Percentiles rank a stretch among this genome's conserved stretches.
These are phyloP conservation scores for Posidonia australis DNA, from an alignment of 106 monocot genomes.

Conservation along the genomic window DNA sequence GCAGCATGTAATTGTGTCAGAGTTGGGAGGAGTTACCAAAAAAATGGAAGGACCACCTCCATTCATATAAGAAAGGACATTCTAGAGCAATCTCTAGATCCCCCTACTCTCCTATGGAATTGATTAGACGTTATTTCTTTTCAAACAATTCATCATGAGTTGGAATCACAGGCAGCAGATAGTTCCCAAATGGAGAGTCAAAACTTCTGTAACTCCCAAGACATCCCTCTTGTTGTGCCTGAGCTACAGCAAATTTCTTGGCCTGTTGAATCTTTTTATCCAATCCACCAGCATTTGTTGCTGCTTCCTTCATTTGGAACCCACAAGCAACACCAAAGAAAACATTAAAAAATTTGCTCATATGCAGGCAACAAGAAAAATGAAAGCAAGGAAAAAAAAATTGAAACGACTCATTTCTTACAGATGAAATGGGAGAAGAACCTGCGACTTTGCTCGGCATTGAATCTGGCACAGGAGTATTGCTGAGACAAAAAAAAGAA, in stretches of 20 bases:
- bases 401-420: not conserved
- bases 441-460: too few relatives aligned
- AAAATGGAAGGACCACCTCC: not conserved
- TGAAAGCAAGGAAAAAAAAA: not conserved
- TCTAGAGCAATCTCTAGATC: not conserved
- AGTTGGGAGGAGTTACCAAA: not conserved
- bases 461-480: too few relatives aligned
- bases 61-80: not conserved
- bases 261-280: slow-evolving; percentile 1
- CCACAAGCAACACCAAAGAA: not conserved
- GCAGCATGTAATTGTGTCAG: not conserved
- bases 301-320: not conserved
- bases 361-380: not conserved
- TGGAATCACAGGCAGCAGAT: slow-evolving; percentile 67
- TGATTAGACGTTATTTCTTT: not conserved
- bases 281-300: not conserved
- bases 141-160: slow-evolving; percentile 28
- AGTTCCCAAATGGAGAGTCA: slow-evolving; percentile 74
- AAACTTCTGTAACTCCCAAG: slow-evolving; percentile 67
- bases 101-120: not conserved
- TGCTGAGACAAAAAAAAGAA: too few relatives aligned
- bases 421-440: not conserved
- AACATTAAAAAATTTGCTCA: not conserved
- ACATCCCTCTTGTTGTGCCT: slow-evolving; percentile 63
- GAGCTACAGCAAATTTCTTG: slow-evolving; percentile 39